Evolutionary conservation across 371 early-diverging fungal species (phyloP).

Genomic region (Actinomucor elegans): DNA sequence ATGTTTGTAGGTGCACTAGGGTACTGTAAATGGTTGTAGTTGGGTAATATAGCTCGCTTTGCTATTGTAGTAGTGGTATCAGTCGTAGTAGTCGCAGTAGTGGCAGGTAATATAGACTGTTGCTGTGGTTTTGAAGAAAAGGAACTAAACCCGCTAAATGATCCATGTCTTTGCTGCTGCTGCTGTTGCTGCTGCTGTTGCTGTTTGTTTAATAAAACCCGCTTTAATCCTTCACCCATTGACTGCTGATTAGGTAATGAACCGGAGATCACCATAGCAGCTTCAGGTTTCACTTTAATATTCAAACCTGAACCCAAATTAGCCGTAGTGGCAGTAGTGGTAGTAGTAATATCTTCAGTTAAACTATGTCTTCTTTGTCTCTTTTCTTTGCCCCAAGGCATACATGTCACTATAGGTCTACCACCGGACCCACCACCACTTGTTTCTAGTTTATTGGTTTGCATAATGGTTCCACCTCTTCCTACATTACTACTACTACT

Average conservation of each 20-base stretch:
- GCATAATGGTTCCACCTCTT: neutral
- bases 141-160: neutral
- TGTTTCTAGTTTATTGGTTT: neutral
- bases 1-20: conserved; percentile 3
- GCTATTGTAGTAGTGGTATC: neutral
- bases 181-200: conserved; percentile 7
- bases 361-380: conserved; percentile 12
- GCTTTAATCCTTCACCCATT: neutral
- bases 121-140: too few species aligned
- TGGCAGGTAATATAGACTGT: too few species aligned
- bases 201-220: too few species aligned
- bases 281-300: neutral
- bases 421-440: conserved; percentile 6
- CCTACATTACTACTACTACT: conserved; percentile 1
- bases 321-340: neutral
- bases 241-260: conserved; percentile 8
- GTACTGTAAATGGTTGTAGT: neutral
- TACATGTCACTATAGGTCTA: conserved; percentile 12
- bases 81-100: neutral
- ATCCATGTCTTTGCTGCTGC: neutral
- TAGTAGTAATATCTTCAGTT: conserved; percentile 1
- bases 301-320: neutral
- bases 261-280: conserved; percentile 9
- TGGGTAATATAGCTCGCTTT: conserved; percentile 5
- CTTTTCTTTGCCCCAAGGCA: conserved; percentile 10